Evolutionary conservation across 2,329 filamentous ascomycete genomes (phyloP), one percentile per base, ranked within the genome.

Genomic region (Plectosphaerella cucumerina): DNA sequence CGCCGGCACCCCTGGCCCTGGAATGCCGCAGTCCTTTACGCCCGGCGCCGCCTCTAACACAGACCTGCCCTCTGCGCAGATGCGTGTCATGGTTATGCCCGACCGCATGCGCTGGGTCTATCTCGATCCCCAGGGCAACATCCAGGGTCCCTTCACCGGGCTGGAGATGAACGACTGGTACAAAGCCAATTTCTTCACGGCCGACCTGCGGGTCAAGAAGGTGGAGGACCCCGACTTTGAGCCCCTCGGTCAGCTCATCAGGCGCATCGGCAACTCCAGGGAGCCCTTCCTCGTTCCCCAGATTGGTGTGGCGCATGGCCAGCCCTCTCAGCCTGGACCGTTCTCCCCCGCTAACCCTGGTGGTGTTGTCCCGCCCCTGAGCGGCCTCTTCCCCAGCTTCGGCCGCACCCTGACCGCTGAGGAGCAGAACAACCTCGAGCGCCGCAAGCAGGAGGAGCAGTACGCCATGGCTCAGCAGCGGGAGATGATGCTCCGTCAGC

Each of bases 121-220:
- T 65, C 85, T 95, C 48, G 94, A 99, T 65, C 94, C 94, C 5
- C 90, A 96, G 65, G 91, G 91, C 20, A 87, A 90, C 55, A 86
- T 90, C 6, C 94, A 99, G 65, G 94, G 94, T 0, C 94, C 94
- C 0, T 99, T 94, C 71, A 97, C 91, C 37, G 94, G 94, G 1
- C 74, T 99, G 47, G 94, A 99, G 70, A 99, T 99, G 94, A 95
- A 99, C 60, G 95, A 99, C 62, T 99, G 94, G 94, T 99, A 97
- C 72, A 97, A 97, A 68, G 93, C 92, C 35, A 92, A 93, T 44
- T 99, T 97, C 73, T 99, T 99, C 70, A 96, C 90, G 0, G 86
- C 93, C 0, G 93, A 99, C 60, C 77, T 99, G 18, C 84, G 95
- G 42, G 94, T 99, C 31, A 97, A 95, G 74, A 96, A 96, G 66